Conservation (phyloP, 176 grass and related monocot genomes). For the sorghum (Sorghum bicolor) region Sorghum_bicolor_NCBIv3 NC_012879.2:6919501-6920000, state of each 20-base stretch:
- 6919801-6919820: constrained; percentile 39
- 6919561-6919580: not conserved
- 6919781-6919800: constrained; percentile 53
- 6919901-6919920: constrained; percentile 56
- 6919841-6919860: constrained; percentile 2
- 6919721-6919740: constrained; percentile 14
- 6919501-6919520: not conserved
- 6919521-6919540: not conserved
- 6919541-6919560: not conserved
- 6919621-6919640: not conserved
- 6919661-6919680: too few relatives aligned
- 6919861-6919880: constrained; percentile 39
- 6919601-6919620: not conserved
- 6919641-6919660: not conserved
- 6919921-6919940: constrained; percentile 41
- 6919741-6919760: constrained; percentile 64
- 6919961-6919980: constrained; percentile 69
- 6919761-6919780: constrained; percentile 44
- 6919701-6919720: constrained; percentile 34
- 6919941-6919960: constrained; percentile 46
- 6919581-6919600: not conserved
- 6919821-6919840: constrained; percentile 51
- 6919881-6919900: constrained; percentile 50
- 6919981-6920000: constrained; percentile 38
- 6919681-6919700: not conserved